Evolutionary conservation across 108 stramenopile genomes (phyloP), one percentile per base, ranked within the genome.

Genomic region (Licmophora abbreviata): DNA sequence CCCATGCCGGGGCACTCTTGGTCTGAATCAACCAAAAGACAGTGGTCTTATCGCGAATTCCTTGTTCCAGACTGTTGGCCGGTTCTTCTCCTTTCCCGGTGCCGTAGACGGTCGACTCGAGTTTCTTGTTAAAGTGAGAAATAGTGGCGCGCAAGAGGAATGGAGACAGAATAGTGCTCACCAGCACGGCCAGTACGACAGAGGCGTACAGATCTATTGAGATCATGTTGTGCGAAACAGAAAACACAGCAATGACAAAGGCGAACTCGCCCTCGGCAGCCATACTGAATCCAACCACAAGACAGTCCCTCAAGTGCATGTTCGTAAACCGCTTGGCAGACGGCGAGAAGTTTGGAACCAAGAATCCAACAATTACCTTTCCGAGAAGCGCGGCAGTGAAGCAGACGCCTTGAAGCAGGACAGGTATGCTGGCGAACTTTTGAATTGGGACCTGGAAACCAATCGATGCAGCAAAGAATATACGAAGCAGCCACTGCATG

Each of bases 401-500:
- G 18, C 83, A 51, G 7, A 70, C 12, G 29, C 86, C 86, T 31
- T 81, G 71, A 55, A 79, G 81, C 34, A 88, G 66, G 49, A 88
- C 79, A 4, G 43, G 65, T 0, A 29, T 56, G 59, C 73, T 52
- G 6, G 55, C 64, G 61, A 87, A 81, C 34, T 85, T 69, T 29
- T 58, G 66, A 27, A 88, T 74, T 11, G 81, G 81, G 1, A 83
- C 80, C 46, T 79, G 77, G 44, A 86, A 86, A 8, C 81, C 81
- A 61, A 83, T 83, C 40, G 69, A 33, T 15, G 81, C 78, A 26
- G 84, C 82, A 56, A 91, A 91, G 68, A 91, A 91, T 26, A 91
- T 76, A n/a, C 82, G 63, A 80, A 91, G 76, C 30, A 91, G 73
- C 84, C 88, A 91, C 45, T 80, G 80, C 29, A 84, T 36, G 26